Evolutionary conservation across 108 stramenopile species (phyloP).

Genomic region (Parietichytrium sp.): DNA sequence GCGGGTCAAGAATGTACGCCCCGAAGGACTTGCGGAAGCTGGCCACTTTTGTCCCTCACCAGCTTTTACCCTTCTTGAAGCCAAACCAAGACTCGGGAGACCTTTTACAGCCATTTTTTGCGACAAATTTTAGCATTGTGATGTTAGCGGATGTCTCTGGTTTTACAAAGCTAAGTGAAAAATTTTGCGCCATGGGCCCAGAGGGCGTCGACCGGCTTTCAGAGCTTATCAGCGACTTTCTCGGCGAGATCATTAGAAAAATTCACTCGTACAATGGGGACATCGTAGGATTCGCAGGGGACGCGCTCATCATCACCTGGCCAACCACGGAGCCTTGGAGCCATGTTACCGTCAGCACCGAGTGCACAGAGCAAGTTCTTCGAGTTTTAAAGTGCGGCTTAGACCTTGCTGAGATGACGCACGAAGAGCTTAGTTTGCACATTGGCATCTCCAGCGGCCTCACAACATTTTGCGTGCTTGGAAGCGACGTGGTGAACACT

Average conservation of each 20-base stretch:
- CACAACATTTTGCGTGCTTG: not conserved
- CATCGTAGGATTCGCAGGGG: conserved; percentile 33
- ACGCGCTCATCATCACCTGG: conserved; percentile 38
- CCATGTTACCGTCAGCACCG: not conserved
- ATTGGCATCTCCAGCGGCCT: conserved; percentile 14
- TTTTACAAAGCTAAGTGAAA: conserved; percentile 11
- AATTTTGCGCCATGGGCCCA: not conserved
- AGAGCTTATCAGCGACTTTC: conserved; percentile 17
- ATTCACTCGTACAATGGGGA: not conserved
- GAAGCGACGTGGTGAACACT: not conserved
- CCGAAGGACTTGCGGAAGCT: conserved; percentile 8
- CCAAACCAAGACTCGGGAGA: too few species aligned
- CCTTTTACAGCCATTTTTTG: too few species aligned
- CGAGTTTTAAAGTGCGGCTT: conserved; percentile 21
- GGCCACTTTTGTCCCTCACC: not conserved
- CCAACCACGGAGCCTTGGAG: too few species aligned
- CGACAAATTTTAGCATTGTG: too few species aligned
- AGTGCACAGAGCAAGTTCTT: not conserved
- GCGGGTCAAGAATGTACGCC: too few species aligned
- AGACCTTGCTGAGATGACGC: not conserved
- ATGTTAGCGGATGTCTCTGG: conserved; percentile 30
- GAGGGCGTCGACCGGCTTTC: conserved; percentile 31
- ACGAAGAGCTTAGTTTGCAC: conserved; percentile 4
- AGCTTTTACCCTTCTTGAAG: not conserved
- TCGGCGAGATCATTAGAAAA: conserved; percentile 7